These are phyloP conservation scores for Pseudonitzschia multistriata DNA, from an alignment of 108 stramenopile species.

Conservation along the genomic window DNA sequence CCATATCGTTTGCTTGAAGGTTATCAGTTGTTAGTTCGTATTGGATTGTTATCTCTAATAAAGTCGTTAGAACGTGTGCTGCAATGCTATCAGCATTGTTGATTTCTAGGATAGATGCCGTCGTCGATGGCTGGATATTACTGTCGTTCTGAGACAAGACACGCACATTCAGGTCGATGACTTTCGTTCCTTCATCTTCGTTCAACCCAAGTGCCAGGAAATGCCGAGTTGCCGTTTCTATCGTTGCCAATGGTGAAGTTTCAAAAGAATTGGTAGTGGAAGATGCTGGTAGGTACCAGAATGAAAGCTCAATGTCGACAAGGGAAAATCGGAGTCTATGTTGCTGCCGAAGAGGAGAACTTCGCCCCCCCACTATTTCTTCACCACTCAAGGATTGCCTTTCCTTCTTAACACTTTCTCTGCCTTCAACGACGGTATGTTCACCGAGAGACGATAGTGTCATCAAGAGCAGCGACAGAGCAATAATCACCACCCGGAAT, in stretches of 20 bases:
- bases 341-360: background rate
- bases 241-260: background rate
- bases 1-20: background rate
- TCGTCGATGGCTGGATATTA: background rate
- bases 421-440: background rate
- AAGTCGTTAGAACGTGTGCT: background rate
- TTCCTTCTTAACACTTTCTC: background rate
- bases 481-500: background rate
- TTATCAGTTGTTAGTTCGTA: background rate
- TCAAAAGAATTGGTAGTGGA: background rate
- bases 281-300: slow-evolving; percentile 18
- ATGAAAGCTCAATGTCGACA: slow-evolving; percentile 10
- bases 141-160: background rate
- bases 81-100: background rate
- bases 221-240: slow-evolving; percentile 12
- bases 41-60: background rate
- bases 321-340: background rate
- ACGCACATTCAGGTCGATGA: background rate
- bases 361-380: background rate
- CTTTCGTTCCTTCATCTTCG: background rate
- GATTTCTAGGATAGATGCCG: background rate
- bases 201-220: slow-evolving; percentile 19
- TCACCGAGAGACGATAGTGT: background rate
- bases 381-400: background rate
- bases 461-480: background rate